phyloP scores from a whole-genome alignment of 768 basidiomycete species.

The Boletus subparvulus region DNA sequence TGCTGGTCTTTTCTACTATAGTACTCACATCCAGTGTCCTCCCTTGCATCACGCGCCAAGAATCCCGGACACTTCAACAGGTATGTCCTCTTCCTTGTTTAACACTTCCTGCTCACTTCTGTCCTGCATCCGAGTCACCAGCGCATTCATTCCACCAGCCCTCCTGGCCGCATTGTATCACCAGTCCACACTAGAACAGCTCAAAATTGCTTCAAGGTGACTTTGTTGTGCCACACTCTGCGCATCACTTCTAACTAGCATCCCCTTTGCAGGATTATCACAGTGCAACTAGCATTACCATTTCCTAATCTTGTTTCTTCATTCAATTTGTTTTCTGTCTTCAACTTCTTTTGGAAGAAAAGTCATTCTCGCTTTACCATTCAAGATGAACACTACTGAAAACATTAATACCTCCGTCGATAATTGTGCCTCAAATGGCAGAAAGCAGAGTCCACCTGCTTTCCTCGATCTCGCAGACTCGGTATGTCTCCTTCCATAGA shows the following conservation, averaged over 20 bases:
- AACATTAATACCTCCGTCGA: conserved; percentile 71
- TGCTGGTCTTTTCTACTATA: too few relatives aligned
- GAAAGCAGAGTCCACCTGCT: conserved; percentile 86
- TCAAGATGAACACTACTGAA: conserved; percentile 71
- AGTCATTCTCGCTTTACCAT: conserved; percentile 43
- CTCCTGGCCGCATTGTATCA: conserved; percentile 72
- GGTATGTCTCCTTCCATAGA: conserved; percentile 47
- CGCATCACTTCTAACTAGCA: conserved; percentile 26
- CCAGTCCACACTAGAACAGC: conserved; percentile 76
- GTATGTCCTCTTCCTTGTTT: too few relatives aligned
- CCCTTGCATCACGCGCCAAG: too few relatives aligned
- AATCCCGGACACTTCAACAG: too few relatives aligned
- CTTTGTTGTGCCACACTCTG: conserved; percentile 15
- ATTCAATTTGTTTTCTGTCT: conserved; percentile 51
- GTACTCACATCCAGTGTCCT: too few relatives aligned
- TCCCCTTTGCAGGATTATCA: conserved; percentile 46
- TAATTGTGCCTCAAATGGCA: conserved; percentile 66
- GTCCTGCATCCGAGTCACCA: conserved; percentile 19
- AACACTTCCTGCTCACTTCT: conserved; percentile 10
- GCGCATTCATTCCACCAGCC: conserved; percentile 35
- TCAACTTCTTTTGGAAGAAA: conserved; percentile 51
- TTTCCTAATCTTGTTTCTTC: conserved; percentile 51
- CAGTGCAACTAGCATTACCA: conserved; percentile 66
- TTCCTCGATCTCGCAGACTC: conserved; percentile 94
- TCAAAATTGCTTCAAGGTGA: conserved; percentile 70